A percentile compares a stretch with the other conserved stretches of the same genome.
Conservation (phyloP, 2,329 filamentous ascomycete species). For the Didymella segeticola region DNA sequence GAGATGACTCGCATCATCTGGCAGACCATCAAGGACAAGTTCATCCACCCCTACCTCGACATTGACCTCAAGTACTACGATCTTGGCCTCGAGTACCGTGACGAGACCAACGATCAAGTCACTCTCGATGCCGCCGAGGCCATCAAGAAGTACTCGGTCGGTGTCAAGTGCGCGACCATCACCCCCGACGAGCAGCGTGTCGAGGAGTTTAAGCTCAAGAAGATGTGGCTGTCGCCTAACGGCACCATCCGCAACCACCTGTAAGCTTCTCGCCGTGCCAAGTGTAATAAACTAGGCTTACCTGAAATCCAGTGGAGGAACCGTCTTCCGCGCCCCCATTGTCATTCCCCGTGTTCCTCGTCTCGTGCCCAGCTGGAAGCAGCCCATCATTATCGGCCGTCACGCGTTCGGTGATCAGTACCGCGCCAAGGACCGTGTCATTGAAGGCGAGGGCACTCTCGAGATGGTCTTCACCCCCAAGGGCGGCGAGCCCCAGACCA, state of each 20-base stretch:
- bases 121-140: constrained; percentile 94
- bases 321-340: constrained; percentile 98
- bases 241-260: constrained; percentile 77
- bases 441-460: constrained; percentile 83
- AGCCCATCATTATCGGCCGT: constrained; percentile 98
- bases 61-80: constrained; percentile 99
- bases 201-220: constrained; percentile 97
- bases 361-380: constrained; percentile 96
- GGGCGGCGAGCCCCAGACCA: constrained; percentile 79
- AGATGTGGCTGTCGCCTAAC: constrained; percentile 99
- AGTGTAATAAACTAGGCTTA: constrained; percentile 22
- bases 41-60: constrained; percentile 95
- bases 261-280: constrained; percentile 42
- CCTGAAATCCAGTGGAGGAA: constrained; percentile 71
- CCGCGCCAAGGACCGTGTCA: constrained; percentile 89
- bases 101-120: constrained; percentile 95
- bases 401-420: constrained; percentile 99
- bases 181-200: constrained; percentile 96
- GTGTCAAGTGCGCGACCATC: constrained; percentile 99
- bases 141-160: constrained; percentile 98
- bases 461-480: constrained; percentile 92
- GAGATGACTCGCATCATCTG: constrained; percentile 99
- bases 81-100: constrained; percentile 89
- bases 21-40: constrained; percentile 99
- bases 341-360: constrained; percentile 93